Evolutionary conservation across 1,139 yeast genomes (phyloP), one percentile per base, ranked within the genome.

Genomic region (Sugiyamaella pinicola): DNA sequence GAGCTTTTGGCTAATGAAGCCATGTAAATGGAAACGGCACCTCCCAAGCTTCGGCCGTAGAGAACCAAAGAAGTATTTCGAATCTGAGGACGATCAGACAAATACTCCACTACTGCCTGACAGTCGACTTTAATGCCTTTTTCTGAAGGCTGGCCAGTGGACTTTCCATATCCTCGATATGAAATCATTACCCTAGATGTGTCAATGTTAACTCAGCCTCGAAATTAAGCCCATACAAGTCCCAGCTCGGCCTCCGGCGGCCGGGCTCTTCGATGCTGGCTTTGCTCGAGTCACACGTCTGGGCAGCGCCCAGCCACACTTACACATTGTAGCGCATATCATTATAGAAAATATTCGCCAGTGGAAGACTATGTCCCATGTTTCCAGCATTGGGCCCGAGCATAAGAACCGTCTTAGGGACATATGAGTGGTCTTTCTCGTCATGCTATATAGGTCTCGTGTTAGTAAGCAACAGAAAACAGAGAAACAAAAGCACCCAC

Each of bases 371-470:
- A 67, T 89, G 93, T 34, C 99, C 99, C 62, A 93, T 93, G 68
- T 95, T 93, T 3, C 99, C 99, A 2, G 98, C 99, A 70, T 93
- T 93, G 2, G 99, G 99, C 41, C 90, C 85, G 53, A 90, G 76
- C 29, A 93, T 78, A 45, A 95, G 66, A 7, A 93, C 78, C 0
- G 99, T 91, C 58, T 85, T 85, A 60, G 81, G 77, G 31, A 75
- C 68, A 55, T 84, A 83, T 9, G 64, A 58, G 0, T 75, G 64
- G 4, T 71, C 62, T 12, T 64, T 64, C 2, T 68, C 61, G 61
- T 82, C 81, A 44, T 84, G 87, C 13, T 69, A 56, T 7, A 45
- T 24, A 19, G 7, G 18, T 9, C 8, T n/a, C n/a, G n/a, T 7
- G 45, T 40, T 22, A 42, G 39, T 31, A 2, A 26, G n/a, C 8